A percentile compares a stretch with the other conserved stretches of the same genome.
phyloP scores from a whole-genome alignment of 176 grass and related monocot genomes.

The Poa annua region DNA sequence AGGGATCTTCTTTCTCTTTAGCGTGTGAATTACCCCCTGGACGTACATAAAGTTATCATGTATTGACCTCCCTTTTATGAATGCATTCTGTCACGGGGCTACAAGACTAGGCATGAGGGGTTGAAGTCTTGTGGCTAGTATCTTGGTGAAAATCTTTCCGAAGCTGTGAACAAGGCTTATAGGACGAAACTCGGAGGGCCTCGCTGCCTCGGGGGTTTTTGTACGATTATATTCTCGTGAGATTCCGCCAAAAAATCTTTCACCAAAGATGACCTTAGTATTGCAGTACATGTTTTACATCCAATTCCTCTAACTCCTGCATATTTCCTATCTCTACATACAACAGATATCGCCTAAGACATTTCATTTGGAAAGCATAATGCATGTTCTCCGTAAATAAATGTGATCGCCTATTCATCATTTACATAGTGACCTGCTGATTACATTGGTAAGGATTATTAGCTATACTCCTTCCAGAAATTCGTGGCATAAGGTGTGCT shows the following conservation, averaged over 20 bases:
- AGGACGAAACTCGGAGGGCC: no score
- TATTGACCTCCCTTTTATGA: no score
- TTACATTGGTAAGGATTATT: background rate
- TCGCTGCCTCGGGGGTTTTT: no score
- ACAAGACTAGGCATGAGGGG: no score
- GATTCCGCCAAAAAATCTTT: background rate
- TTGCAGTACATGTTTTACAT: background rate
- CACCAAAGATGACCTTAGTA: background rate
- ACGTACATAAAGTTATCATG: no score
- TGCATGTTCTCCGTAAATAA: constrained; percentile 4
- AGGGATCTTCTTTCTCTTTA: no score
- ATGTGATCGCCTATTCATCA: constrained; percentile 8
- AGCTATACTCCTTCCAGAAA: background rate
- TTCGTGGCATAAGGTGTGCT: background rate
- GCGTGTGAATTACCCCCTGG: no score
- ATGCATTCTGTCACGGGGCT: no score
- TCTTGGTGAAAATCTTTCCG: no score
- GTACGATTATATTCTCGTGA: background rate
- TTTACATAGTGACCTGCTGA: constrained; percentile 23
- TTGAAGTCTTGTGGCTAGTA: no score
- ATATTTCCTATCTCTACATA: background rate
- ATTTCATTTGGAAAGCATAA: constrained; percentile 4
- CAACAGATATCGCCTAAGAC: background rate
- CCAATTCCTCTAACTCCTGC: background rate
- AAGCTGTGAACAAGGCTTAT: no score